phyloP scores from a whole-genome alignment of 257 asterid genomes.

The Capsicum pubescens region DNA sequence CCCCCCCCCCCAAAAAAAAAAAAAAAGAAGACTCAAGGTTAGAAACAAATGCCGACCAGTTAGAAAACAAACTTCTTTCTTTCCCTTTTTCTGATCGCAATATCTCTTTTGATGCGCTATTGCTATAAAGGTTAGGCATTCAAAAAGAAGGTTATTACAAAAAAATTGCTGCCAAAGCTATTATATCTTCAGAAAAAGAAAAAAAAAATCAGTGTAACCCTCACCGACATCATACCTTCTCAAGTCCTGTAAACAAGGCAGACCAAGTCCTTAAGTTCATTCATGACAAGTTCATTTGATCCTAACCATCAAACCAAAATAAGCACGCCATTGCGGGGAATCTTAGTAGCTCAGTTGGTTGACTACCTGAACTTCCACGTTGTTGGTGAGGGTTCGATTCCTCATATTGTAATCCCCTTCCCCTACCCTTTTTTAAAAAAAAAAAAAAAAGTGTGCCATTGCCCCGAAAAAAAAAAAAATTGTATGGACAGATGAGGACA shows the following conservation, averaged over 20 bases:
- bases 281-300: constrained; percentile 12
- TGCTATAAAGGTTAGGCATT: too few species aligned
- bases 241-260: not conserved
- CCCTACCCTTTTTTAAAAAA: too few species aligned
- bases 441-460: not conserved
- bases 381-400: too few species aligned
- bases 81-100: too few species aligned
- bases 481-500: not conserved
- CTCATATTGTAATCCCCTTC: too few species aligned
- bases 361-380: too few species aligned
- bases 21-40: not conserved
- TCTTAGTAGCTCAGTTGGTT: too few species aligned
- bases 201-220: not conserved
- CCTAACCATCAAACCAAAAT: not conserved
- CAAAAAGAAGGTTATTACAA: too few species aligned
- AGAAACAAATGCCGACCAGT: not conserved
- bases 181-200: not conserved
- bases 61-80: not conserved
- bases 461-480: not conserved
- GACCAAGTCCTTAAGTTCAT: constrained; percentile 12
- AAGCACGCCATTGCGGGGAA: not conserved
- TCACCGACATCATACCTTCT: not conserved
- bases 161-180: not conserved
- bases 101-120: too few species aligned
- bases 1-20: not conserved